Conservation (phyloP, 106 monocot genomes). For the Dactylorhiza incarnata region DNA sequence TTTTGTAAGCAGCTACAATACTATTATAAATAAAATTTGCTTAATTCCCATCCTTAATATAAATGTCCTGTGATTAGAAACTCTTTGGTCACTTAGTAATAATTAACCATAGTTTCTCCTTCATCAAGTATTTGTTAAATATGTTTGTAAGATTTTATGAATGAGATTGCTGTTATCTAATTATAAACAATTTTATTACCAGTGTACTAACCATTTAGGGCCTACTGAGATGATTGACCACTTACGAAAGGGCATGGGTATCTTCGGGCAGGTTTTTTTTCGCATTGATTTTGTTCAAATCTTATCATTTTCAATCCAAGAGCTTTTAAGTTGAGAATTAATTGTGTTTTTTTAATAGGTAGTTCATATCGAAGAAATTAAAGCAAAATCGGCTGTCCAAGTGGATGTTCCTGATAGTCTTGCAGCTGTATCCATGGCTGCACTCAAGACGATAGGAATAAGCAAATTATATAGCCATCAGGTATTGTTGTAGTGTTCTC, state of each 20-base stretch:
- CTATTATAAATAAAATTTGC: too few species aligned
- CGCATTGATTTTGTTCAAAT: not conserved
- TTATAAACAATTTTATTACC: slow-evolving; percentile 4
- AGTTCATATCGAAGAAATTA: slow-evolving; percentile 58
- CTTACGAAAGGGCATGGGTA: slow-evolving; percentile 51
- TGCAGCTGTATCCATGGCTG: slow-evolving; percentile 25
- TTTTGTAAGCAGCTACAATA: too few species aligned
- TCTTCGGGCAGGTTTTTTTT: slow-evolving; percentile 56
- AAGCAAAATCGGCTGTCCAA: slow-evolving; percentile 42
- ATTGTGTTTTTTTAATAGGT: slow-evolving; percentile 38
- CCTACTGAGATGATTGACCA: slow-evolving; percentile 78
- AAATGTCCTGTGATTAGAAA: too few species aligned
- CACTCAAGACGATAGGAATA: slow-evolving; percentile 52
- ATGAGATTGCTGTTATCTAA: not conserved
- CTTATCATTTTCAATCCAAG: not conserved
- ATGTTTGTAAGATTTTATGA: not conserved
- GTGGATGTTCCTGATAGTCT: slow-evolving; percentile 50
- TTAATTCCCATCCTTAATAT: too few species aligned
- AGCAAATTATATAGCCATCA: slow-evolving; percentile 71
- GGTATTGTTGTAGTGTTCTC: slow-evolving; percentile 19
- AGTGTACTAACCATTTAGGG: slow-evolving; percentile 32
- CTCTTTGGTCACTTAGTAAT: too few species aligned
- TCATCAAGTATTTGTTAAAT: too few species aligned
- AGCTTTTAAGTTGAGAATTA: not conserved
- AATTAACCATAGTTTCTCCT: too few species aligned